A percentile compares a stretch with the other conserved stretches of the same genome.
These are phyloP conservation scores for Microthyrium microscopicum DNA, from an alignment of 2,329 filamentous ascomycete species.

Conservation along the genomic window DNA sequence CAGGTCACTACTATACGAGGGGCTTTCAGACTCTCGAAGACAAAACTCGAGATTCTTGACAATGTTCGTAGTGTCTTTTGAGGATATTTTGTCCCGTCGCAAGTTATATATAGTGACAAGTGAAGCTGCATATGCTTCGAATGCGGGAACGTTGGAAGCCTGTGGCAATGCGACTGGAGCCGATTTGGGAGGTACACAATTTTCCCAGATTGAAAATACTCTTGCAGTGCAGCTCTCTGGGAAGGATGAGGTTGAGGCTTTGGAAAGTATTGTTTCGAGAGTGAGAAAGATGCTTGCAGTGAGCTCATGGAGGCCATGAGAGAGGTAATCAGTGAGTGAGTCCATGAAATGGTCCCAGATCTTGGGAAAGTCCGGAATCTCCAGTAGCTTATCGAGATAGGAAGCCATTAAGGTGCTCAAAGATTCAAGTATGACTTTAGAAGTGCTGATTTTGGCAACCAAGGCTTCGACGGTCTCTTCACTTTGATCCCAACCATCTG, in stretches of 20 bases:
- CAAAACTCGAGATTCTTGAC: conserved; percentile 54
- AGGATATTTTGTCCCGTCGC: conserved; percentile 45
- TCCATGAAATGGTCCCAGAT: too few species aligned
- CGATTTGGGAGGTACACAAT: too few species aligned
- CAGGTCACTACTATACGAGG: conserved; percentile 53
- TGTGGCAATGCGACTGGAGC: too few species aligned
- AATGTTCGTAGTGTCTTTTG: conserved; percentile 48
- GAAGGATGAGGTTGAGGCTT: too few species aligned
- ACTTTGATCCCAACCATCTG: neutral
- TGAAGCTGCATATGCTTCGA: conserved; percentile 68
- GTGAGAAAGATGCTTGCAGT: conserved; percentile 26
- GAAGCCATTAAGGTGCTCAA: conserved; percentile 11
- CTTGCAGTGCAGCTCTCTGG: too few species aligned
- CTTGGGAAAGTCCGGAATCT: conserved; percentile 62
- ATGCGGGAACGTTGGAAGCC: conserved; percentile 65
- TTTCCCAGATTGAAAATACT: too few species aligned
- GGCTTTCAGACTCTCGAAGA: conserved; percentile 51
- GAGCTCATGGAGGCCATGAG: conserved; percentile 22
- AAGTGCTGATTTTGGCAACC: conserved; percentile 23
- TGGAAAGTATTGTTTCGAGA: conserved; percentile 23
- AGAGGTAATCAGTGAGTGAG: conserved; percentile 42
- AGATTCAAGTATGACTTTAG: conserved; percentile 20
- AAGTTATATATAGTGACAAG: conserved; percentile 66
- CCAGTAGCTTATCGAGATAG: conserved; percentile 26
- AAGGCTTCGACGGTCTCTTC: conserved; percentile 12